Conservation (phyloP, 2,329 filamentous ascomycete genomes). For the Cladophialophora bantiana region DNA sequence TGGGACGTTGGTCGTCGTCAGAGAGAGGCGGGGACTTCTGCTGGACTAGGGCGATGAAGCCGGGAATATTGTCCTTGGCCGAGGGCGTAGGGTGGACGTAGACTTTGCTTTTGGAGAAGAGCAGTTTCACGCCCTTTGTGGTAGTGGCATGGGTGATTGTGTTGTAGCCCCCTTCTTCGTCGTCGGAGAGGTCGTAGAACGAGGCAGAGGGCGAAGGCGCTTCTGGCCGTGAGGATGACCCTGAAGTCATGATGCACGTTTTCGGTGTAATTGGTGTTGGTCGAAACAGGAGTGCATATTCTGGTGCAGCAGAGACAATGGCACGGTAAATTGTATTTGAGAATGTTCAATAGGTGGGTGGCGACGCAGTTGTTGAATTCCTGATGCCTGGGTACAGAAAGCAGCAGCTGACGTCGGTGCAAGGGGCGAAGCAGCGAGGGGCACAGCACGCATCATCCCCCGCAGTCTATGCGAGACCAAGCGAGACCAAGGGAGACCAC, state of each 20-base stretch:
- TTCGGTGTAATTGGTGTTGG: neutral
- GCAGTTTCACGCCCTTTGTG: slow-evolving; percentile 85
- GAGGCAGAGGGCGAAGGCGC: slow-evolving; percentile 79
- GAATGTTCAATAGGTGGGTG: slow-evolving; percentile 14
- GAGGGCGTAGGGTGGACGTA: slow-evolving; percentile 95
- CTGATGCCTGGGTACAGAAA: slow-evolving; percentile 29
- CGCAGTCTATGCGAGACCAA: neutral
- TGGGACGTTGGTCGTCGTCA: slow-evolving; percentile 44
- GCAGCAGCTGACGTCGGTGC: slow-evolving; percentile 21
- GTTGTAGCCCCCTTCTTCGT: slow-evolving; percentile 93
- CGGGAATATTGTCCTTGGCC: slow-evolving; percentile 92
- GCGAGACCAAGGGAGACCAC: too few relatives aligned
- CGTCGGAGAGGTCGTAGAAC: slow-evolving; percentile 95
- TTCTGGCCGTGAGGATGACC: slow-evolving; percentile 26
- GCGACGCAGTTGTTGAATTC: slow-evolving; percentile 29
- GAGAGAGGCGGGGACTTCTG: slow-evolving; percentile 66
- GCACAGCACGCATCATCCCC: neutral
- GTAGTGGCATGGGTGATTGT: slow-evolving; percentile 82
- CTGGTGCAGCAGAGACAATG: neutral
- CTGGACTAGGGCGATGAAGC: slow-evolving; percentile 90
- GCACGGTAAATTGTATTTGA: neutral
- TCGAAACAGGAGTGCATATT: slow-evolving; percentile 4
- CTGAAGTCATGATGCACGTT: slow-evolving; percentile 25
- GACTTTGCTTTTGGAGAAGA: slow-evolving; percentile 98
- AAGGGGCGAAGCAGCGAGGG: neutral